Evolutionary conservation across 1,284 basidiomycete genomes (phyloP), one percentile per base, ranked within the genome.

Genomic region (Coriolopsis trogii): DNA sequence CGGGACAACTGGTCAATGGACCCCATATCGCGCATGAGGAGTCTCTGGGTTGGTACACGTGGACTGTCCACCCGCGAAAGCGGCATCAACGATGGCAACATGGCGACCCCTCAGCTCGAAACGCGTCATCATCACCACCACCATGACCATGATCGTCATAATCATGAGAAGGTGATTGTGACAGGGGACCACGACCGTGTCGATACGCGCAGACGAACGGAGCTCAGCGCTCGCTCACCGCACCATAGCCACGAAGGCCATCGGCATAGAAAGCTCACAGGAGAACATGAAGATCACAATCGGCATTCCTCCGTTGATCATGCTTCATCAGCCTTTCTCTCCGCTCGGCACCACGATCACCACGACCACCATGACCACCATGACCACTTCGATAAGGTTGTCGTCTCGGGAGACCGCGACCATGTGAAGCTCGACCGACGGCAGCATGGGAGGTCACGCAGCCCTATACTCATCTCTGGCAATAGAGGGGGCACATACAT

Each of bases 351-450:
- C 15, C 41, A 49, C 38, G 42, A 45, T 21, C 56, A 50, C 24
- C 56, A 64, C 44, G 60, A 64, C 20, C 53, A 49, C 34, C 58
- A 62, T 41, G 56, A 63, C 45, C 54, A 60, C 45, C 47, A 63
- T 29, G 38, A 16, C 31, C 13, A 46, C 25, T 16, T 54, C 46
- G 50, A 58, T 36, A 53, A 62, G 24, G 46, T 67, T 21, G 38
- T 64, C 33, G 56, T 67, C 29, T 55, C 50, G 9, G 68, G 67
- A 20, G 52, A 63, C 41, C 16, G 62, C 45, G 63, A 65, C 42
- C 46, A 61, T 24, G 58, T 62, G 28, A 52, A 60, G 33, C 37
- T 56, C 7, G 6, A 33, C 31, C n/a, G n/a, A n/a, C n/a, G n/a
- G n/a, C n/a, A n/a, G n/a, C n/a, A n/a, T n/a, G n/a, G n/a, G n/a